Percentiles rank a stretch among this genome's conserved stretches.
Evolutionary conservation across 768 basidiomycete genomes (phyloP).

Genomic region (Lactarius sanguifluus): DNA sequence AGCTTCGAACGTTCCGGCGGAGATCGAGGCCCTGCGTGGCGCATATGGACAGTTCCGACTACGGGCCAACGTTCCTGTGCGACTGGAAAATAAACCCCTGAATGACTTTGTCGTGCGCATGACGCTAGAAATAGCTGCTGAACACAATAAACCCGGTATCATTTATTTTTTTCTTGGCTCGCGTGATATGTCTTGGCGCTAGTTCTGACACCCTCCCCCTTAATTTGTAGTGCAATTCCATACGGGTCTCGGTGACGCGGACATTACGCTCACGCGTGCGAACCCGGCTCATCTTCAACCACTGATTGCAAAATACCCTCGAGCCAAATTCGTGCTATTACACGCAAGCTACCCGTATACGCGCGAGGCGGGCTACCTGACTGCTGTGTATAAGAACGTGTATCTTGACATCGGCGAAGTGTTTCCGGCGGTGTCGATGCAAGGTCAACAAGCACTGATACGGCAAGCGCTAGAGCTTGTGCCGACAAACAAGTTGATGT

Average conservation of each 20-base stretch:
- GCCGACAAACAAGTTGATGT: slow-evolving; percentile 78
- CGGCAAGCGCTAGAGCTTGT: slow-evolving; percentile 66
- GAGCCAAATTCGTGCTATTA: slow-evolving; percentile 63
- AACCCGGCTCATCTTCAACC: slow-evolving; percentile 69
- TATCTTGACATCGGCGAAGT: slow-evolving; percentile 81
- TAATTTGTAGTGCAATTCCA: slow-evolving; percentile 70
- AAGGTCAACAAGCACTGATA: slow-evolving; percentile 60
- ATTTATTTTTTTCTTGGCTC: not conserved
- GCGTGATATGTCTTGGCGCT: not conserved
- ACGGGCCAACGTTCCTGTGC: slow-evolving; percentile 39
- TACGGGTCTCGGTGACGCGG: slow-evolving; percentile 76
- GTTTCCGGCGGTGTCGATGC: slow-evolving; percentile 63
- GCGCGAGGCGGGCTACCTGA: slow-evolving; percentile 74
- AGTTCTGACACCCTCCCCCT: not conserved
- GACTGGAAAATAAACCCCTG: slow-evolving; percentile 58
- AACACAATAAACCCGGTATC: slow-evolving; percentile 58
- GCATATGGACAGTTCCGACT: slow-evolving; percentile 33
- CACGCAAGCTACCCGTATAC: slow-evolving; percentile 80
- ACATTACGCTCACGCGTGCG: slow-evolving; percentile 56
- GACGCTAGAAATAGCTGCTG: slow-evolving; percentile 52
- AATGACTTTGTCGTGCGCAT: slow-evolving; percentile 67
- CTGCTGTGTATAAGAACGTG: slow-evolving; percentile 69
- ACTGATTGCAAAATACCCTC: slow-evolving; percentile 61
- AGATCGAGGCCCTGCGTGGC: not conserved
- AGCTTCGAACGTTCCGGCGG: slow-evolving; percentile 31